These are phyloP conservation scores for Amanita phalloides DNA, from an alignment of 768 basidiomycete species.

Conservation along the genomic window DNA sequence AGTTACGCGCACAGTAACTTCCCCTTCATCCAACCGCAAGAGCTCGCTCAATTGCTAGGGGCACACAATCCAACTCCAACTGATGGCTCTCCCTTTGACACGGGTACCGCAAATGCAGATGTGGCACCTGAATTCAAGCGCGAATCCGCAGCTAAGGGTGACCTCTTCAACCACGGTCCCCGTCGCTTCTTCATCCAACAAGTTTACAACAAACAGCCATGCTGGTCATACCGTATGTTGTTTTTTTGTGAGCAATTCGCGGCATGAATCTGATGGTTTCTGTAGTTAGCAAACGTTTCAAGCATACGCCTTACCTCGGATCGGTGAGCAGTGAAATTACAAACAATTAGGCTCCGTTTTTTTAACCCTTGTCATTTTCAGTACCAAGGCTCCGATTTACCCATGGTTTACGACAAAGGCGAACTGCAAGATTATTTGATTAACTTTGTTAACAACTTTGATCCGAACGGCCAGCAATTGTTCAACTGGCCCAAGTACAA, in stretches of 20 bases:
- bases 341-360: background rate
- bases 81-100: slow-evolving; percentile 44
- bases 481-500: slow-evolving; percentile 23
- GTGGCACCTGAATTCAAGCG: slow-evolving; percentile 32
- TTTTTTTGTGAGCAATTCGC: slow-evolving; percentile 7
- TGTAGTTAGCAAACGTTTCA: slow-evolving; percentile 15
- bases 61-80: slow-evolving; percentile 26
- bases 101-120: slow-evolving; percentile 26
- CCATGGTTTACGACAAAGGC: slow-evolving; percentile 15
- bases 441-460: slow-evolving; percentile 21
- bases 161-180: slow-evolving; percentile 21
- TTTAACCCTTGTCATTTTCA: slow-evolving; percentile 4
- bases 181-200: slow-evolving; percentile 26
- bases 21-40: background rate
- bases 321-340: slow-evolving; percentile 5
- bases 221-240: slow-evolving; percentile 29
- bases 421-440: slow-evolving; percentile 26
- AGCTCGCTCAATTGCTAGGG: background rate
- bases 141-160: slow-evolving; percentile 25
- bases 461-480: slow-evolving; percentile 22
- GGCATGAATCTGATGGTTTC: background rate
- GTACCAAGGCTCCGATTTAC: slow-evolving; percentile 24
- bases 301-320: slow-evolving; percentile 13
- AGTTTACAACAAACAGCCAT: slow-evolving; percentile 22
- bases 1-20: background rate